Base-by-base conservation (phyloP, 768 basidiomycete genomes). In the Auriculariales sp. region DNA sequence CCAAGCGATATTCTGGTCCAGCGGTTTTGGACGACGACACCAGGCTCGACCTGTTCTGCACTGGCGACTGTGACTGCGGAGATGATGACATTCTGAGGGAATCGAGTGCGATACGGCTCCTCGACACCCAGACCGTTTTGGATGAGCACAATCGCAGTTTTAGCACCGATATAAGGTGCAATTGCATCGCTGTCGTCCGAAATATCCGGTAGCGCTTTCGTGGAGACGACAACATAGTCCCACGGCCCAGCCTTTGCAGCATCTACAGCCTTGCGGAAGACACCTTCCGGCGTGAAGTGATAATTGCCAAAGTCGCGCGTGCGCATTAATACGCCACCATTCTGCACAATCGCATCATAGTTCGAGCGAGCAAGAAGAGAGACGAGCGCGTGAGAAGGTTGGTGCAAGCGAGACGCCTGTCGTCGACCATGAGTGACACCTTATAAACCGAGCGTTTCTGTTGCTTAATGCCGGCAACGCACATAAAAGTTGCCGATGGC, bases 101-200 rank as follows among this genome's bases (percentile, higher is more conserved):
- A 63, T 17, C 59, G 53, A 25, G 46, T 47, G 11, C 53, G 29
- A 47, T 63, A 59, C 47, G 59, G 59, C 35, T 57, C 53, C 51
- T 63, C 62, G 11, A 63, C 57, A 14, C 62, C 62, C 7, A 63
- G 55, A 17, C 62, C 62, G 47, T 63, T 63, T 53, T 63, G 62
- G 35, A 63, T 62, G 25, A 63, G 53, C 10, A 62, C 59, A 24
- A 63, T 50, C 3, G 57, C 34, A 28, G 55, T 54, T 12, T 22
- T 36, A 17, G 51, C 17, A n/a, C 32, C 47, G 3, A 60, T 54
- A 6, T 51, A 47, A 2, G 49, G 52, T 19, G 47, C 34, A 4
- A 60, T 50, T n/a, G 51, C 28, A 28, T 36, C 52, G 24, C 56
- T 55, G 44, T 61, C 61, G 49, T 60, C 61, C 32, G 52, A 47